Conservation (phyloP, 1,139 yeast genomes). For the Wickerhamomyces sp. region DNA sequence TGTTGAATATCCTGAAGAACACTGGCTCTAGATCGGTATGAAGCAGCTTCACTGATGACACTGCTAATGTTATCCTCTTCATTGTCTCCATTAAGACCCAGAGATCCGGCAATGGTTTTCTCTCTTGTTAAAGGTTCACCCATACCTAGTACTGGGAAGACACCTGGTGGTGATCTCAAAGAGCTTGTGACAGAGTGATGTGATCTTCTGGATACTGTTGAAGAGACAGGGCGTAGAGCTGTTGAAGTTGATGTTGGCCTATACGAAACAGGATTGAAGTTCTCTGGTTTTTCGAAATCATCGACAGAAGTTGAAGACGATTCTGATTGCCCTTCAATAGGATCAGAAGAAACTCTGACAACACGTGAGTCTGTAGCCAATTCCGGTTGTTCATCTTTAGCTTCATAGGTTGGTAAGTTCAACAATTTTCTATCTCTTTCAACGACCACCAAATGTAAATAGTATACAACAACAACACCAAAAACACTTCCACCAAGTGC, state of each 20-base stretch:
- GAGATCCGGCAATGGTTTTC: constrained; percentile 45
- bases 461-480: constrained; percentile 60
- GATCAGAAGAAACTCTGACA: constrained; percentile 37
- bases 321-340: not conserved
- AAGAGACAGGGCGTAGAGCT: constrained; percentile 1
- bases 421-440: constrained; percentile 59
- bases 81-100: constrained; percentile 3
- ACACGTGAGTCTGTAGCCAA: constrained; percentile 73
- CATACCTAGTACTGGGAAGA: constrained; percentile 77
- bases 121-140: constrained; percentile 56
- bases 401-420: constrained; percentile 61
- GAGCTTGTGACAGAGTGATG: constrained; percentile 2
- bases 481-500: constrained; percentile 66
- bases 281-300: constrained; percentile 7
- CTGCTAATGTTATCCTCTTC: constrained; percentile 7
- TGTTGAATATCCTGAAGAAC: constrained; percentile 9
- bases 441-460: constrained; percentile 62
- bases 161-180: constrained; percentile 62
- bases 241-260: constrained; percentile 9
- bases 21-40: constrained; percentile 7
- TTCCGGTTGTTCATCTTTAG: constrained; percentile 76
- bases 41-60: constrained; percentile 2
- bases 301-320: constrained; percentile 8
- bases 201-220: constrained; percentile 6
- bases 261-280: constrained; percentile 12